Evolutionary conservation across 2,329 filamentous ascomycete genomes (phyloP).

Genomic region (Alternaria novae-zelandiae): DNA sequence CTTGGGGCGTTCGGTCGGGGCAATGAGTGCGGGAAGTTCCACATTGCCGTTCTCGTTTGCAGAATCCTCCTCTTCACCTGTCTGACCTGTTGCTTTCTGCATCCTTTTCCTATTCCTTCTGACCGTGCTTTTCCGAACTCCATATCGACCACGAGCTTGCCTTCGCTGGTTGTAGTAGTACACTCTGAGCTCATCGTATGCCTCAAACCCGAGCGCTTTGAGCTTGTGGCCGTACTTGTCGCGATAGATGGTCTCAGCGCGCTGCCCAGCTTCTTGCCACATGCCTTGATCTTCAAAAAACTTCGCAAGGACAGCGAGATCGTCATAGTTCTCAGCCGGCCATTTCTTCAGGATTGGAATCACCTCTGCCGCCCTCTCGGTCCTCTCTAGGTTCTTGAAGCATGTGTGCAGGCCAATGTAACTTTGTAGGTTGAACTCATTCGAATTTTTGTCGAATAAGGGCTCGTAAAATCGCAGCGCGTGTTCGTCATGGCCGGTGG

Average conservation of each 20-base stretch:
- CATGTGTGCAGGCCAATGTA: conserved; percentile 60
- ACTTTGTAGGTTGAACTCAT: conserved; percentile 37
- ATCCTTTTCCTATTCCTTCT: conserved; percentile 35
- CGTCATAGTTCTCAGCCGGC: conserved; percentile 75
- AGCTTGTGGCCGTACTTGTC: conserved; percentile 57
- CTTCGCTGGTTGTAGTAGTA: conserved; percentile 33
- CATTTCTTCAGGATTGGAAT: conserved; percentile 77
- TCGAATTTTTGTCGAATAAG: conserved; percentile 40
- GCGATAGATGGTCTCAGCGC: conserved; percentile 73
- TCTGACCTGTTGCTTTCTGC: conserved; percentile 29
- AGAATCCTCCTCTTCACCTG: conserved; percentile 27
- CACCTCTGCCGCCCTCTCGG: conserved; percentile 75
- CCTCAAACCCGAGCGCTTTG: conserved; percentile 53
- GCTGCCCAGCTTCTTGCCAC: conserved; percentile 59
- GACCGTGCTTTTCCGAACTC: conserved; percentile 33
- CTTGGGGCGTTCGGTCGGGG: conserved; percentile 31
- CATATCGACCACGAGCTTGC: conserved; percentile 37
- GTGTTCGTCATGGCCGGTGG: conserved; percentile 58
- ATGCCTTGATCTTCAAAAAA: conserved; percentile 75
- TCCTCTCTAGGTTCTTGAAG: conserved; percentile 68
- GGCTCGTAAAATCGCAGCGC: conserved; percentile 66
- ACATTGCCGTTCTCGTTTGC: conserved; percentile 16
- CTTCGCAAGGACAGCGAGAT: conserved; percentile 79
- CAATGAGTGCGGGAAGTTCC: conserved; percentile 24
- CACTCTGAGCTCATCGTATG: conserved; percentile 36